Percentiles rank a stretch among this genome's conserved stretches.
These are phyloP conservation scores for Blastocystis sp. DNA, from an alignment of 352 stramenopile species.

Conservation along the genomic window DNA sequence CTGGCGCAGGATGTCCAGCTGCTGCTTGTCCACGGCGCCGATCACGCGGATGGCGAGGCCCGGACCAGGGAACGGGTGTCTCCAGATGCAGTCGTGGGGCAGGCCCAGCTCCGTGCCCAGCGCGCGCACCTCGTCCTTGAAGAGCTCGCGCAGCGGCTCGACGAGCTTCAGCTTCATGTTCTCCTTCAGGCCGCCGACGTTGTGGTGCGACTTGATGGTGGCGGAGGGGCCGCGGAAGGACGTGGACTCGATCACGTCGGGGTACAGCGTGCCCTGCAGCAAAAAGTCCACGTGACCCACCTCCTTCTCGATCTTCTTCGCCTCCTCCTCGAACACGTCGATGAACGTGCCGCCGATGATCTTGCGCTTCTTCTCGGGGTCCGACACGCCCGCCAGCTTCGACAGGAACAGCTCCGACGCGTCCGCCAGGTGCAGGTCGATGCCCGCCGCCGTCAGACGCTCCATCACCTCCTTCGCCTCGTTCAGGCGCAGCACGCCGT, in stretches of 20 bases:
- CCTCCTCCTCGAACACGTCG: conserved; percentile 79
- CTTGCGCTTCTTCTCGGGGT: conserved; percentile 96
- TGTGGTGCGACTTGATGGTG: conserved; percentile 99
- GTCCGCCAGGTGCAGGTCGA: conserved; percentile 95
- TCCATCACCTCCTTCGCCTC: conserved; percentile 82
- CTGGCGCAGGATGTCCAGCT: conserved; percentile 90
- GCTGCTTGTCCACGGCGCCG: conserved; percentile 89
- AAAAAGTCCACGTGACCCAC: conserved; percentile 85
- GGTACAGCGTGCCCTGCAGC: conserved; percentile 96
- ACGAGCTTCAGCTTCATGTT: conserved; percentile 98
- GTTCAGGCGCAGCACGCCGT: conserved; percentile 91
- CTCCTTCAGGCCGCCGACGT: conserved; percentile 92
- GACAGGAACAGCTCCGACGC: conserved; percentile 90
- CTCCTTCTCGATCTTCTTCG: conserved; percentile 76
- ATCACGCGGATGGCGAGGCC: conserved; percentile 95
- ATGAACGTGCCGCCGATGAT: conserved; percentile 98
- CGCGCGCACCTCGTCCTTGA: conserved; percentile 91
- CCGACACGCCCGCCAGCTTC: conserved; percentile 86
- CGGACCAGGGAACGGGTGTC: conserved; percentile 96
- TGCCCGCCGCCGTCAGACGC: conserved; percentile 84
- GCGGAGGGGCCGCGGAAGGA: conserved; percentile 94
- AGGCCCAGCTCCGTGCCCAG: conserved; percentile 94
- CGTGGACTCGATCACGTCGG: conserved; percentile 98
- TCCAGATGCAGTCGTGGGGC: conserved; percentile 92
- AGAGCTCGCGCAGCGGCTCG: conserved; percentile 94